Base-by-base conservation (phyloP, 148 eudicot genomes). In the Polygonum maritimum region DNA sequence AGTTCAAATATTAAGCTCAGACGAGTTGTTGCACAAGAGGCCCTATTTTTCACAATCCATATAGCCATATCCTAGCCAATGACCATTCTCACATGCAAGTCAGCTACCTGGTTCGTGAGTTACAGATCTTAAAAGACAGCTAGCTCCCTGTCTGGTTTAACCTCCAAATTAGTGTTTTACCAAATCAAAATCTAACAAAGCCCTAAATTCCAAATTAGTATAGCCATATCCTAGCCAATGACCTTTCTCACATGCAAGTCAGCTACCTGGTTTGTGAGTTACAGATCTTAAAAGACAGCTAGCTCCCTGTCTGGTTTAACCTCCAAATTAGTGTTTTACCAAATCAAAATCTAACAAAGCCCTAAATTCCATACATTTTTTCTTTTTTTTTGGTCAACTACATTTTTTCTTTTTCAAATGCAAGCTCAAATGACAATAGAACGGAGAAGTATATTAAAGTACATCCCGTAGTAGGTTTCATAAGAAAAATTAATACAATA, bases 401-500 rank as follows among this genome's bases (percentile, higher is more conserved):
- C 31, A 26, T 26, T 26, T 4, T 44, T 44, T 44, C 22, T 21
- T 54, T 54, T 54, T n/a, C 35, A 60, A 60, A 11, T 9, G 14
- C 67, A 60, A 26, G 67, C 35, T 22, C 14, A 60, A 60, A 60
- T 60, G 67, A 60, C 26, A 15, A 60, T 36, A 60, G 36, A 60
- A 21, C 26, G 13, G 15, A 60, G 67, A 22, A 26, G 36, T 5
- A 26, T 22, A 60, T 26, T 15, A 1, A 60, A 60, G 26, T 21
- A 14, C 7, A 13, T 60, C 10, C 35, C 0, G 3, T 31, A 10
- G 13, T 3, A 35, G 54, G 60, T 44, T 9, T 47, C 41, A 31
- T 12, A 45, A 52, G 3, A 5, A 54, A 69, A 13, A 36, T 13
- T 1, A n/a, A n/a, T 54, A 2, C 55, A 19, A 38, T 69, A 92